Conservation (phyloP, 495 filamentous ascomycete genomes). For the Letharia columbiana region DNA sequence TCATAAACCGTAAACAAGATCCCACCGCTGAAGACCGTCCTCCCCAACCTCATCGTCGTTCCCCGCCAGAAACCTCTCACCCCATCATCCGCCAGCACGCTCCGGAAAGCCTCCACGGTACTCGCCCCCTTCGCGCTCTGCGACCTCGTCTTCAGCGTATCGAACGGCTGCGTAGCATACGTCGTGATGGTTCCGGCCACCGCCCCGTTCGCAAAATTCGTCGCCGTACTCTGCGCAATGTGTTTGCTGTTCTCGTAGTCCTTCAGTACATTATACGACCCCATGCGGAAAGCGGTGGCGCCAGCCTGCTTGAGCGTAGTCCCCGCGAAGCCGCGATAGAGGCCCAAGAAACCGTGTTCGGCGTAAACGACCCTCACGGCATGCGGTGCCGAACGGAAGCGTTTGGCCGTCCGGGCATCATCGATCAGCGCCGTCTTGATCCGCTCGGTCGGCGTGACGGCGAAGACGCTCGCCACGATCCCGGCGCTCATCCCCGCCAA, state of each 20-base stretch:
- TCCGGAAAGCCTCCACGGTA: conserved; percentile 43
- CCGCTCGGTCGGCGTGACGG: conserved; percentile 58
- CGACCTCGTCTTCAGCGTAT: conserved; percentile 56
- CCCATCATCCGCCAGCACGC: conserved; percentile 47
- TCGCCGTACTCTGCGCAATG: conserved; percentile 36
- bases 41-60: conserved; percentile 56
- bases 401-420: conserved; percentile 45
- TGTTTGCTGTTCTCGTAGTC: conserved; percentile 42
- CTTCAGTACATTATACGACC: conserved; percentile 59
- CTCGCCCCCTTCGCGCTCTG: conserved; percentile 47
- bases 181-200: conserved; percentile 54
- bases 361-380: conserved; percentile 40
- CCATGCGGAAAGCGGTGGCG: conserved; percentile 57
- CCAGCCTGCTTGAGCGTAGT: conserved; percentile 61
- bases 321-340: conserved; percentile 53
- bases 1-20: conserved; percentile 61
- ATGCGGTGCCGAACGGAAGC: conserved; percentile 45
- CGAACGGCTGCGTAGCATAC: conserved; percentile 56
- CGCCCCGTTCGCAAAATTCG: conserved; percentile 54
- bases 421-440: conserved; percentile 66
- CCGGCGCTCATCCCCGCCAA: conserved; percentile 55
- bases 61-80: conserved; percentile 56
- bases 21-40: conserved; percentile 55
- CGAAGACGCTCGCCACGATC: conserved; percentile 47
- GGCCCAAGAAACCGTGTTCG: conserved; percentile 44